Conservation (phyloP, 2,329 filamentous ascomycete species). For the Penicillium digitatum region DNA sequence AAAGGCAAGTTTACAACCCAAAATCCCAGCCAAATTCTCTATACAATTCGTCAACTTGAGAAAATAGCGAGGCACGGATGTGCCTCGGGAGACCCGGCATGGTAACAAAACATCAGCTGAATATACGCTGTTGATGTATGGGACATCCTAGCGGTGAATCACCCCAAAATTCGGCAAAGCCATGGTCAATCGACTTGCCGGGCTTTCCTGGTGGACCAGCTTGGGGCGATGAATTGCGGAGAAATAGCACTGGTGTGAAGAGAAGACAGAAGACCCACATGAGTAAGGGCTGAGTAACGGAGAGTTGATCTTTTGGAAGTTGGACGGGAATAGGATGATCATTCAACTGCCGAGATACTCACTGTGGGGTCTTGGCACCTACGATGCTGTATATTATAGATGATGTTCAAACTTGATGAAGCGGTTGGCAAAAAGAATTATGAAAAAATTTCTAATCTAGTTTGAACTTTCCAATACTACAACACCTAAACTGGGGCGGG, state of each 20-base stretch:
- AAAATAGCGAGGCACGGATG: background rate
- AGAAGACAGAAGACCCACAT: constrained; percentile 24
- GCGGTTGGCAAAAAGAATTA: too few species aligned
- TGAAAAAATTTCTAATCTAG: too few species aligned
- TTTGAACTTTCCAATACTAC: too few species aligned
- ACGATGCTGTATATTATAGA: too few species aligned
- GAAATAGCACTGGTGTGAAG: background rate
- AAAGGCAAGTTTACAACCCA: too few species aligned
- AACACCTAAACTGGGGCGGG: too few species aligned
- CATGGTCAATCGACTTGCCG: constrained; percentile 23
- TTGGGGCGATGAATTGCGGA: background rate
- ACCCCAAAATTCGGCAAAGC: constrained; percentile 25
- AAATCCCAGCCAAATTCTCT: background rate
- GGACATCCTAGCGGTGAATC: background rate
- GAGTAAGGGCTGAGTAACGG: constrained; percentile 32
- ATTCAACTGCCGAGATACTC: constrained; percentile 16
- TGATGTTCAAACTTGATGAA: too few species aligned
- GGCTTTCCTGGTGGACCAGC: constrained; percentile 8
- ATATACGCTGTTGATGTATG: background rate
- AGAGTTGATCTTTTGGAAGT: background rate
- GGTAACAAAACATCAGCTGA: constrained; percentile 4
- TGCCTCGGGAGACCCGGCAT: constrained; percentile 1
- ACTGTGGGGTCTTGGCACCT: too few species aligned
- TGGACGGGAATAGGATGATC: constrained; percentile 1
- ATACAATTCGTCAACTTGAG: background rate